These are phyloP conservation scores for Litsea cubeba DNA, from an alignment of 164 flowering plant genomes.

Conservation along the genomic window DNA sequence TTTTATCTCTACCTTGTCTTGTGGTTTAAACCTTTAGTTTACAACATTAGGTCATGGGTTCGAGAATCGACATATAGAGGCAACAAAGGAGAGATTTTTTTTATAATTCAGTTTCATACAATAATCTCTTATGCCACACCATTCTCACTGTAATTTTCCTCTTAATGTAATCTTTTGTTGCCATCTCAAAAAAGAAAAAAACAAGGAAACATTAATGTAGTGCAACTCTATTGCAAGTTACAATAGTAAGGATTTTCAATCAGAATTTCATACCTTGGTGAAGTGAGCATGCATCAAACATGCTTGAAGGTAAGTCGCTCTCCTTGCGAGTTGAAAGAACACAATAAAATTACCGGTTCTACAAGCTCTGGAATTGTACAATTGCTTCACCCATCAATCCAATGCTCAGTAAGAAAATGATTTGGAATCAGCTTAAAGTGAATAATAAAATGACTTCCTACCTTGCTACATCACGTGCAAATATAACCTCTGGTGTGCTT, in stretches of 20 bases:
- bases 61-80: no score
- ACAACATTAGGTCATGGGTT: no score
- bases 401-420: neutral
- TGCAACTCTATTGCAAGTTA: neutral
- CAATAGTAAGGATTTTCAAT: neutral
- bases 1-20: no score
- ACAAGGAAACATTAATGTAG: neutral
- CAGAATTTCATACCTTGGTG: conserved; percentile 59
- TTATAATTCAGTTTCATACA: no score
- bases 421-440: neutral
- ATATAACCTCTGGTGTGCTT: conserved; percentile 74
- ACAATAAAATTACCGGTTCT: conserved; percentile 86
- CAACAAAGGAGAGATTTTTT: no score
- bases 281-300: conserved; percentile 99
- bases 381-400: conserved; percentile 13
- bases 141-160: no score
- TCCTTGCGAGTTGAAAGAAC: conserved; percentile 85
- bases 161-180: no score
- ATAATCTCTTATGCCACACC: no score
- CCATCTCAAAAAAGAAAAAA: no score
- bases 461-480: conserved; percentile 99
- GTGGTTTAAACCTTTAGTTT: no score
- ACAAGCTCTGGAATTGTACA: conserved; percentile 68
- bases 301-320: conserved; percentile 92
- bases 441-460: conserved; percentile 17